A percentile compares a stretch with the other conserved stretches of the same genome.
Conservation (phyloP, 2,329 filamentous ascomycete species). For the Epichloe elymi region DNA sequence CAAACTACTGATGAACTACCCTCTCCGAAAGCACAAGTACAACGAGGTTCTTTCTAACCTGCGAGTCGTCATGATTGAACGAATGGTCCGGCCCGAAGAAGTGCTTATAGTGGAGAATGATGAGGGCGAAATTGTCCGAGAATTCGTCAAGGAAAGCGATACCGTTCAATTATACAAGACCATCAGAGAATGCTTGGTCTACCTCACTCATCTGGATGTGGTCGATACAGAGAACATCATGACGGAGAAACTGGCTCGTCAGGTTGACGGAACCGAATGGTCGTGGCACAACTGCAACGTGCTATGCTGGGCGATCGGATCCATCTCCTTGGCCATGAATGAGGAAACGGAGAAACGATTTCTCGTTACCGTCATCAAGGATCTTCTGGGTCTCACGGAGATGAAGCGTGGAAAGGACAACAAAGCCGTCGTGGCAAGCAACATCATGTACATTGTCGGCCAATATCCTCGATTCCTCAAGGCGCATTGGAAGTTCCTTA, state of each 20-base stretch:
- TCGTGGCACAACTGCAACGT: slow-evolving; percentile 99
- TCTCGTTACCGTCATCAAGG: slow-evolving; percentile 96
- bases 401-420: slow-evolving; percentile 99
- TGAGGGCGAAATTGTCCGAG: slow-evolving; percentile 94
- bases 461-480: slow-evolving; percentile 98
- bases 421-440: slow-evolving; percentile 96
- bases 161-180: slow-evolving; percentile 99
- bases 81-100: slow-evolving; percentile 97
- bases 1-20: slow-evolving; percentile 72
- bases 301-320: slow-evolving; percentile 97
- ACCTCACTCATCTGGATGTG: slow-evolving; percentile 93
- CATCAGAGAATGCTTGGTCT: slow-evolving; percentile 90
- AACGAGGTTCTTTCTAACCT: slow-evolving; percentile 86
- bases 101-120: slow-evolving; percentile 99
- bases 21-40: slow-evolving; percentile 96
- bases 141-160: slow-evolving; percentile 98
- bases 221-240: slow-evolving; percentile 97
- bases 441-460: slow-evolving; percentile 99
- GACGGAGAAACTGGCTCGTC: slow-evolving; percentile 92
- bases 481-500: slow-evolving; percentile 98
- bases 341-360: slow-evolving; percentile 98
- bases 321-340: slow-evolving; percentile 97
- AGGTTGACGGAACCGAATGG: slow-evolving; percentile 94
- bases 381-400: slow-evolving; percentile 88
- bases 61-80: slow-evolving; percentile 97